phyloP scores from a whole-genome alignment of 805 yeast genomes.

The Cyberlindnera suaveolens region DNA sequence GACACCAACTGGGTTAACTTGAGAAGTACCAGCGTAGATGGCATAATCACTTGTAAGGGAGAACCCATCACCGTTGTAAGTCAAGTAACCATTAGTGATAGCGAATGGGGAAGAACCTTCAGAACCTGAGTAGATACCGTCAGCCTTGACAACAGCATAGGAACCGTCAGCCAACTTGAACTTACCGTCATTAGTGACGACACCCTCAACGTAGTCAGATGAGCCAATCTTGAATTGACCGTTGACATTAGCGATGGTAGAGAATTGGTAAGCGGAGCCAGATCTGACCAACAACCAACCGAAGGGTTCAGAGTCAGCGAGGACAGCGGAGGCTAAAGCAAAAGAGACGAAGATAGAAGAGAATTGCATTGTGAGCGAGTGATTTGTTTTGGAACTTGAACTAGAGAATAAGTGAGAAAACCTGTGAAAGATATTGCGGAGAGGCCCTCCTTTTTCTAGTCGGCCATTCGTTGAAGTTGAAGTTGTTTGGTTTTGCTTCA shows the following conservation, averaged over 20 bases:
- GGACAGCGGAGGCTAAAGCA: constrained; percentile 23
- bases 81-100: constrained; percentile 32
- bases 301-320: constrained; percentile 33
- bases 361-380: constrained; percentile 22
- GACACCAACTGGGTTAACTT: constrained; percentile 15
- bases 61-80: constrained; percentile 31
- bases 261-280: constrained; percentile 29
- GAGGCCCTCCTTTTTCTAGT: too few relatives aligned
- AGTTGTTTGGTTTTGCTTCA: too few relatives aligned
- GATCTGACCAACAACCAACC: constrained; percentile 31
- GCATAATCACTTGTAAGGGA: constrained; percentile 28
- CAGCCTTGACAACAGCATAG: constrained; percentile 24
- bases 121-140: constrained; percentile 21
- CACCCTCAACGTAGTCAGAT: constrained; percentile 9
- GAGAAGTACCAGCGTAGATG: constrained; percentile 9
- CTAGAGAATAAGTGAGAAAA: background rate
- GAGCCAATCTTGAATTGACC: constrained; percentile 16
- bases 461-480: too few relatives aligned
- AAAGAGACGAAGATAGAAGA: constrained; percentile 23
- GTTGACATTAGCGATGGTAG: constrained; percentile 17
- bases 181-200: constrained; percentile 28
- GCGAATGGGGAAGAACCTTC: constrained; percentile 35
- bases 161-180: constrained; percentile 25
- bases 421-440: background rate
- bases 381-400: background rate